A percentile compares a stretch with the other conserved stretches of the same genome.
phyloP scores from a whole-genome alignment of 257 asterid species.

The Ilex asprella region DNA sequence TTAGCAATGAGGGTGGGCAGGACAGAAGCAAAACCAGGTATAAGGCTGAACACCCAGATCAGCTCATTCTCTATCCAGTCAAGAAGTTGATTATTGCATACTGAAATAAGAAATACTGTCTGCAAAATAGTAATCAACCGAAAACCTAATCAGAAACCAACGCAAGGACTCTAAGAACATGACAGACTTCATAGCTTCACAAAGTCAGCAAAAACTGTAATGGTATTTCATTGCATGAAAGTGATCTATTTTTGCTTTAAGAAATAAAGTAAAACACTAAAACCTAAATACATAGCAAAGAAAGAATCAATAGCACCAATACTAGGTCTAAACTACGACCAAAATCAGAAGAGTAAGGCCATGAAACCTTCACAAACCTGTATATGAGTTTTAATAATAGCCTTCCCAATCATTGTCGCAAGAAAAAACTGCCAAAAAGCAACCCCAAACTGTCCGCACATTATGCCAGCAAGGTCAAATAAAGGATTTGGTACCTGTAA shows the following conservation, averaged over 20 bases:
- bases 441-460: slow-evolving; percentile 93
- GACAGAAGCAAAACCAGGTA: slow-evolving; percentile 63
- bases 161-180: neutral
- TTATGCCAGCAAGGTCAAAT: slow-evolving; percentile 96
- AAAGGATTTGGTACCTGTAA: slow-evolving; percentile 85
- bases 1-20: slow-evolving; percentile 54
- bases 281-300: too few species aligned
- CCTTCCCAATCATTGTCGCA: slow-evolving; percentile 87
- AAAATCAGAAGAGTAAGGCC: too few species aligned
- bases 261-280: too few species aligned
- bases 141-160: slow-evolving; percentile 8
- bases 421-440: slow-evolving; percentile 88
- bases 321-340: too few species aligned
- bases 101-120: slow-evolving; percentile 76
- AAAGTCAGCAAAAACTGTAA: neutral
- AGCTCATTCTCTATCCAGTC: slow-evolving; percentile 86
- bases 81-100: slow-evolving; percentile 94
- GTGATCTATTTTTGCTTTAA: too few species aligned
- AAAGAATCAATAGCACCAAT: too few species aligned
- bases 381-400: slow-evolving; percentile 84
- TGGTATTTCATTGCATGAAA: too few species aligned
- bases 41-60: slow-evolving; percentile 69
- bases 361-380: slow-evolving; percentile 39
- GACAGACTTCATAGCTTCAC: neutral
- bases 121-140: slow-evolving; percentile 26